Base-by-base conservation (phyloP, 345 rosid species). In the Camelina sativa region DNA sequence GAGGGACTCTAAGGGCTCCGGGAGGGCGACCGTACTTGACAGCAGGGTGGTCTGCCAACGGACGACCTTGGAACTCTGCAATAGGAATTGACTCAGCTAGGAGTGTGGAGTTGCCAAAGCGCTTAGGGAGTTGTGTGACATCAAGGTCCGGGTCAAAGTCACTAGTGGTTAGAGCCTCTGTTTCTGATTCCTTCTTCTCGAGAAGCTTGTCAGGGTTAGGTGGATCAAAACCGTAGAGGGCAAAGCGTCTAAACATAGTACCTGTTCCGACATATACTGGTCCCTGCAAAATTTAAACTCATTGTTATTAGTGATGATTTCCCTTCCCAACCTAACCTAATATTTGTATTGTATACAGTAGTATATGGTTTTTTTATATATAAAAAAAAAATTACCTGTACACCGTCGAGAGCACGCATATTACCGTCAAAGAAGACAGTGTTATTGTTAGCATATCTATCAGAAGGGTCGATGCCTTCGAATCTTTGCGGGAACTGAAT, bases 251-350 rank as follows among this genome's bases (percentile, higher is more conserved):
- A 73, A 95, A 95, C 97, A 95, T 90, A 69, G 85, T 79, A 2
- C 99, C 97, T 0, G 99, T 95, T 65, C 99, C 99, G 55, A 92
- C 99, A 58, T 95, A 95, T 44, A 89, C 87, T 0, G 99, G 97
- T 15, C 99, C 99, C 88, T 93, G 75, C 52, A 35, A 8, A 8
- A 35, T 4, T 6, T 28, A 13, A 57, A 37, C 28, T 25, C 28
- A 19, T 65, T 65, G 25, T 20, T 55, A 23, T 25, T 25, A 25
- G 28, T 25, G 28, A 6, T 43, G 6, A 19, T n/a, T 15, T 32
- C 2, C 6, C 12, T 15, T 22, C 15, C 11, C 30, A 40, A 38
- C 12, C 7, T 9, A 13, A 8, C 28, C 0, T 25, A 3, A 3
- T 25, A 7, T 11, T 4, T 38, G 12, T 38, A 12, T 32, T 11